A percentile compares a stretch with the other conserved stretches of the same genome.
Evolutionary conservation across 2,329 filamentous ascomycete species (phyloP).

Genomic region (Colletotrichum sojae): DNA sequence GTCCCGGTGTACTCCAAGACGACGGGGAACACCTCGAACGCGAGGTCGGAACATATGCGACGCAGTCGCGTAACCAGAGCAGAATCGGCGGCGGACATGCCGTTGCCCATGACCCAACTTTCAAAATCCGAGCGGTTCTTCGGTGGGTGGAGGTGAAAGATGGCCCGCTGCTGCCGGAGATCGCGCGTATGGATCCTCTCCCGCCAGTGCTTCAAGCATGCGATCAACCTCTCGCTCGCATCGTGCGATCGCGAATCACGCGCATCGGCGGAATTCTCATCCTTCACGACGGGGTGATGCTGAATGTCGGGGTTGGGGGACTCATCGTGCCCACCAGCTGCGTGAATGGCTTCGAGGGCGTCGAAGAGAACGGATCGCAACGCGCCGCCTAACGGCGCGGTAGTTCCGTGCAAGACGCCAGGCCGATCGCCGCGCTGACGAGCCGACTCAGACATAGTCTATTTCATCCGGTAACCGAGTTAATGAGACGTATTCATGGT

Average conservation of each 20-base stretch:
- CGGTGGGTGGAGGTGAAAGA: constrained; percentile 33
- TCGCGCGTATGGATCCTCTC: constrained; percentile 8
- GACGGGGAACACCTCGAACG: constrained; percentile 33
- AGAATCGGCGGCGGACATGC: constrained; percentile 22
- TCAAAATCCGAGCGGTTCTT: constrained; percentile 19
- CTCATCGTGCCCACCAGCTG: constrained; percentile 20
- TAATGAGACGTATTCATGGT: not conserved
- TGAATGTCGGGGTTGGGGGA: not conserved
- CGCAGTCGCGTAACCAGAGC: constrained; percentile 10
- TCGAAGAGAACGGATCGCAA: constrained; percentile 20
- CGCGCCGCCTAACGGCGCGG: constrained; percentile 21
- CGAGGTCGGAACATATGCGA: constrained; percentile 15
- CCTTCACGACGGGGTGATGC: not conserved
- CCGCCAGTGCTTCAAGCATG: constrained; percentile 18
- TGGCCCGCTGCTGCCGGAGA: constrained; percentile 19
- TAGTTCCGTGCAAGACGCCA: constrained; percentile 24
- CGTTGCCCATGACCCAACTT: constrained; percentile 8
- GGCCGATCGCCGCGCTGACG: constrained; percentile 6
- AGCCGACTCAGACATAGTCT: constrained; percentile 27
- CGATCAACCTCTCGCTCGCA: not conserved
- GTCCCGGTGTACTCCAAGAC: constrained; percentile 34
- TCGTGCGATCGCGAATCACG: not conserved
- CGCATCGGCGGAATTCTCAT: not conserved
- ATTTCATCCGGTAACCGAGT: constrained; percentile 4
- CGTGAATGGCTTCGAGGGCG: constrained; percentile 34